Evolutionary conservation across 1,139 yeast species (phyloP).

Genomic region (Pichia sorboxylosa): DNA sequence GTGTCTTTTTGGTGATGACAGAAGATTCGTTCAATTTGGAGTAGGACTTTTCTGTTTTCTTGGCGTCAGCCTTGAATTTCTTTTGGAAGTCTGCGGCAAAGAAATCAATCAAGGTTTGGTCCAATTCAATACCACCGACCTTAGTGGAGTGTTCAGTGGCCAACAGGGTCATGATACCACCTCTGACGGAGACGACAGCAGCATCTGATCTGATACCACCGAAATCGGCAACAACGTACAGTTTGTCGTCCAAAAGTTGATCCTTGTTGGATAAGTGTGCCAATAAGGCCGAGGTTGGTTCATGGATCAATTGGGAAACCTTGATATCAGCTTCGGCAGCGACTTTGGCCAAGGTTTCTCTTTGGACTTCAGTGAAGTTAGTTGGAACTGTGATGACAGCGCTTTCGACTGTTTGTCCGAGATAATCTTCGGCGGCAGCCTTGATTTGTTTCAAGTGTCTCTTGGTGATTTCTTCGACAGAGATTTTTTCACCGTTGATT

Average conservation of each 20-base stretch:
- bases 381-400: conserved; percentile 89
- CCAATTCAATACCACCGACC: conserved; percentile 83
- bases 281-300: conserved; percentile 85
- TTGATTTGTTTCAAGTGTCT: conserved; percentile 79
- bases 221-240: conserved; percentile 88
- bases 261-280: conserved; percentile 58
- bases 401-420: conserved; percentile 72
- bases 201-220: conserved; percentile 97
- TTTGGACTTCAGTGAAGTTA: conserved; percentile 67
- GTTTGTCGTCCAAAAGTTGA: conserved; percentile 50
- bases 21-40: conserved; percentile 85
- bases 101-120: conserved; percentile 66
- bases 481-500: conserved; percentile 36
- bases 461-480: conserved; percentile 67
- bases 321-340: conserved; percentile 65
- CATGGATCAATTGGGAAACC: conserved; percentile 80
- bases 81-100: conserved; percentile 92
- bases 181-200: conserved; percentile 86
- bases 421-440: conserved; percentile 84
- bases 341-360: conserved; percentile 47
- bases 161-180: conserved; percentile 82
- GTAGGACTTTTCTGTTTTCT: conserved; percentile 67
- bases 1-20: conserved; percentile 78
- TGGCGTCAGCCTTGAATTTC: conserved; percentile 74
- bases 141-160: conserved; percentile 76